A percentile compares a stretch with the other conserved stretches of the same genome.
Conservation (phyloP, 257 asterid species). For the Nicotiana sylvestris region DNA sequence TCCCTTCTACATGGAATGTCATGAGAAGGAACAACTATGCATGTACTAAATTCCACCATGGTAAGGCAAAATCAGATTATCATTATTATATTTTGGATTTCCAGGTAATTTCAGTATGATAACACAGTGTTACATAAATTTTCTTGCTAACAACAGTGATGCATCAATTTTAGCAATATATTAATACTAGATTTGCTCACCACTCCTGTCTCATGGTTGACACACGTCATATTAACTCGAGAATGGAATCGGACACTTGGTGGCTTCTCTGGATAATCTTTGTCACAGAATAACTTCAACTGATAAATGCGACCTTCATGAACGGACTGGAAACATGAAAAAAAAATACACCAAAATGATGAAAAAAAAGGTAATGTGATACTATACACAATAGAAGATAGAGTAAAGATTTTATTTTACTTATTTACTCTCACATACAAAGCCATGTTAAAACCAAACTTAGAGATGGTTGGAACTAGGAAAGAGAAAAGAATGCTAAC, state of each 20-base stretch:
- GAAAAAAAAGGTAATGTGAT: background rate
- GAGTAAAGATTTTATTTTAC: background rate
- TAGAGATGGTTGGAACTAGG: background rate
- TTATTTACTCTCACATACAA: background rate
- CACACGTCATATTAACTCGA: slow-evolving; percentile 72
- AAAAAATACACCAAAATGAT: background rate
- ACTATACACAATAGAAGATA: background rate
- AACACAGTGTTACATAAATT: background rate
- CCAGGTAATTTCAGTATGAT: background rate
- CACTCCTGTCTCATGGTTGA: slow-evolving; percentile 81
- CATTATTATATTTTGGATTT: background rate
- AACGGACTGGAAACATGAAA: slow-evolving; percentile 50
- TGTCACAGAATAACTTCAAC: slow-evolving; percentile 84
- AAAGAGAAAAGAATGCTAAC: slow-evolving; percentile 16
- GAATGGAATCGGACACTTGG: slow-evolving; percentile 86
- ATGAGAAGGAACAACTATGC: background rate
- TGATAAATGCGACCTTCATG: slow-evolving; percentile 92
- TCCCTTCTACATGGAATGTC: background rate
- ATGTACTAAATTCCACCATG: background rate
- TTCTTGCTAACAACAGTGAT: background rate
- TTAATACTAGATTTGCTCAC: slow-evolving; percentile 25
- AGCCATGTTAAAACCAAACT: background rate
- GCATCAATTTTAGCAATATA: background rate
- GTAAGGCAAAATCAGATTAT: background rate
- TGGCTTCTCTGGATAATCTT: slow-evolving; percentile 95